Conservation (phyloP, 805 yeast species). For the Lachancea mirantina region DNA sequence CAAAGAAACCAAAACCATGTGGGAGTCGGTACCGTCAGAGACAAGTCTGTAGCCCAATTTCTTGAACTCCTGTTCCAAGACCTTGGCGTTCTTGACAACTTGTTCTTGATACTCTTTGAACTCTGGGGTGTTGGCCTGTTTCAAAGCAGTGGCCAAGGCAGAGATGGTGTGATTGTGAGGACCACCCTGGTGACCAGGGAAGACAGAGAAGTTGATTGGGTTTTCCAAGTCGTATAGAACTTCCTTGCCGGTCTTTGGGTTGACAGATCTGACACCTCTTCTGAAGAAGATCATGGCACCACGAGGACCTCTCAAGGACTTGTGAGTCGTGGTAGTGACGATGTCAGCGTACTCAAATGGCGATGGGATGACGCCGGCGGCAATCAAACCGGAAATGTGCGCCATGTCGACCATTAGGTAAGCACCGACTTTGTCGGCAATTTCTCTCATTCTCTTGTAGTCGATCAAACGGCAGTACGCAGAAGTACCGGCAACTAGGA, state of each 20-base stretch:
- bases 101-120: conserved; percentile 84
- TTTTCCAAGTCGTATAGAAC: conserved; percentile 84
- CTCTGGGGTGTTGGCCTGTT: conserved; percentile 88
- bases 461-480: conserved; percentile 96
- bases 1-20: conserved; percentile 85
- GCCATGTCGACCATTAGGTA: conserved; percentile 97
- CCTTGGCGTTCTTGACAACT: conserved; percentile 82
- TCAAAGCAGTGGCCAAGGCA: conserved; percentile 93
- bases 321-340: conserved; percentile 98
- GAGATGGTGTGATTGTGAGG: conserved; percentile 99
- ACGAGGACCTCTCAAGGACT: conserved; percentile 98
- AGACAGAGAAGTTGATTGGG: conserved; percentile 94
- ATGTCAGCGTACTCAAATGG: conserved; percentile 97
- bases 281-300: conserved; percentile 99
- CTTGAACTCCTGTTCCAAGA: conserved; percentile 69
- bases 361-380: conserved; percentile 92
- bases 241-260: conserved; percentile 88
- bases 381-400: conserved; percentile 91
- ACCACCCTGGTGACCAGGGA: conserved; percentile 99
- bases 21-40: conserved; percentile 94
- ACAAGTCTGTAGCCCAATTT: conserved; percentile 72
- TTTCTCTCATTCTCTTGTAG: conserved; percentile 91
- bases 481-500: conserved; percentile 95
- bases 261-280: conserved; percentile 83
- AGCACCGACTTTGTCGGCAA: conserved; percentile 96